A percentile compares a stretch with the other conserved stretches of the same genome.
Conservation (phyloP, 306 rosid species). For the Fragaria ananassa region DNA sequence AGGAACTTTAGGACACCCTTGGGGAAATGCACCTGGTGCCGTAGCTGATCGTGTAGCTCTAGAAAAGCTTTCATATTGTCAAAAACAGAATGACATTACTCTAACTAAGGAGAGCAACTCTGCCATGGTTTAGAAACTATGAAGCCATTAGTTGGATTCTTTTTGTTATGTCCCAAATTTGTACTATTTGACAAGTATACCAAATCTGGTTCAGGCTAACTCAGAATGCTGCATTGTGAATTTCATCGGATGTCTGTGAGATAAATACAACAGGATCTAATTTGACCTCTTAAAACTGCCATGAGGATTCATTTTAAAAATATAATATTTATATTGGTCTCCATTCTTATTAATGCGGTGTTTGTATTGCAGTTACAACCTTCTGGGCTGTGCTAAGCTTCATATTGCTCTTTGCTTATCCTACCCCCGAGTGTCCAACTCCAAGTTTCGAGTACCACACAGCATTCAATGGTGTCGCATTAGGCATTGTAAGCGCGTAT, state of each 20-base stretch:
- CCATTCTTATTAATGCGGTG: slow-evolving; percentile 20
- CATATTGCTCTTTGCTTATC: slow-evolving; percentile 93
- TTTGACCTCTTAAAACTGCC: background rate
- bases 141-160: slow-evolving; percentile 2
- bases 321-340: background rate
- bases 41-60: too few relatives aligned
- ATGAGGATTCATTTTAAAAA: background rate
- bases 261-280: background rate
- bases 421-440: slow-evolving; percentile 90
- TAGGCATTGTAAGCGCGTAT: slow-evolving; percentile 81
- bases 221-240: background rate
- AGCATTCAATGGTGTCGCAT: slow-evolving; percentile 86
- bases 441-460: slow-evolving; percentile 97
- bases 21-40: too few relatives aligned
- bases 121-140: background rate
- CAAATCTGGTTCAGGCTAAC: slow-evolving; percentile 1
- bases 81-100: background rate
- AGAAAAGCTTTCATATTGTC: background rate
- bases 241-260: background rate
- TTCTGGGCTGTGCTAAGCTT: slow-evolving; percentile 83
- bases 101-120: background rate
- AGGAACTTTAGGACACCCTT: too few relatives aligned
- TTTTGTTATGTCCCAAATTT: background rate
- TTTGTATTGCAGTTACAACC: slow-evolving; percentile 60
- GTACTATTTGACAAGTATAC: background rate